A percentile compares a stretch with the other conserved stretches of the same genome.
These are phyloP conservation scores for Colletotrichum tropicicola DNA, from an alignment of 2,329 filamentous ascomycete species.

Conservation along the genomic window DNA sequence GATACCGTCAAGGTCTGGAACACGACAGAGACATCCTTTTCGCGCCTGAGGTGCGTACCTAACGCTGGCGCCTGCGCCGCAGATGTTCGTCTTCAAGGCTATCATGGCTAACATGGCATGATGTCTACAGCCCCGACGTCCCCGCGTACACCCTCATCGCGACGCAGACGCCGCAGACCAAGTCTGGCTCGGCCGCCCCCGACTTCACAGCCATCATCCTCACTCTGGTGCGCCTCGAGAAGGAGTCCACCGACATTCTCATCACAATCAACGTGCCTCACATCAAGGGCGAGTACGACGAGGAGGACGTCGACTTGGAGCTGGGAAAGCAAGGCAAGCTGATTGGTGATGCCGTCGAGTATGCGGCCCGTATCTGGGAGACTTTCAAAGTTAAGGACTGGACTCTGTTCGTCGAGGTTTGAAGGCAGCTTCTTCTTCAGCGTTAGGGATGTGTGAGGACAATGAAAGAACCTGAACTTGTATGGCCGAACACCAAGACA, in stretches of 20 bases:
- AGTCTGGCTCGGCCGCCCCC: slow-evolving; percentile 49
- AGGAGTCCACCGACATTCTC: slow-evolving; percentile 81
- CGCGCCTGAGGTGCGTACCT: slow-evolving; percentile 59
- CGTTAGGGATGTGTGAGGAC: not conserved
- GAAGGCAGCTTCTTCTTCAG: not conserved
- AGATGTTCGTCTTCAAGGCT: not conserved
- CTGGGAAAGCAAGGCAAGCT: slow-evolving; percentile 72
- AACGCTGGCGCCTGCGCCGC: not conserved
- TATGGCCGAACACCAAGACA: not conserved
- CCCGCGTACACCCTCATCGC: slow-evolving; percentile 77
- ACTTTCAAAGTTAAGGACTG: slow-evolving; percentile 84
- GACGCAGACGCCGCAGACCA: slow-evolving; percentile 59
- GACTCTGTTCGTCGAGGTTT: slow-evolving; percentile 70
- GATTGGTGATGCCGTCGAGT: slow-evolving; percentile 74
- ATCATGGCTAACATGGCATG: slow-evolving; percentile 21
- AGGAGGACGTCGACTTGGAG: slow-evolving; percentile 75
- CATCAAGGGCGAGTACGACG: slow-evolving; percentile 76
- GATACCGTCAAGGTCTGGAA: slow-evolving; percentile 74
- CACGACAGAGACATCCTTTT: slow-evolving; percentile 68
- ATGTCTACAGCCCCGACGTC: slow-evolving; percentile 50
- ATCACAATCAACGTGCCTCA: slow-evolving; percentile 91
- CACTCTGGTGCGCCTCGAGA: slow-evolving; percentile 79
- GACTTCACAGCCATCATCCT: slow-evolving; percentile 81
- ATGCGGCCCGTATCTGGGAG: slow-evolving; percentile 73
- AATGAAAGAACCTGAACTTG: not conserved